These are phyloP conservation scores for Quercus ilex DNA, from an alignment of 306 rosid species.

Conservation along the genomic window DNA sequence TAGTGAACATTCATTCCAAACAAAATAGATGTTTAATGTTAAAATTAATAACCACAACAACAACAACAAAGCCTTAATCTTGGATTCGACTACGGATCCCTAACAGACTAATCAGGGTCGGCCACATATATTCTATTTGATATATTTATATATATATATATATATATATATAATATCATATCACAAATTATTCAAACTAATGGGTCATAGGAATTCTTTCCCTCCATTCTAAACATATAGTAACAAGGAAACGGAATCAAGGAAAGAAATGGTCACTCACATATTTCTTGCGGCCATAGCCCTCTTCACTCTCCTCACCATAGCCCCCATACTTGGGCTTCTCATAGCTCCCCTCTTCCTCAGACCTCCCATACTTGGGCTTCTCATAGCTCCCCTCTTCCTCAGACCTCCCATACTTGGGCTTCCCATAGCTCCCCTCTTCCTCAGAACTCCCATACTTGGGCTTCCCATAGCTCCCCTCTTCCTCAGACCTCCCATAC, in stretches of 20 bases:
- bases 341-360: conserved; percentile 32
- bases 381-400: conserved; percentile 38
- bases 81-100: no score
- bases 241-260: not conserved
- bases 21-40: no score
- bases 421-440: not conserved
- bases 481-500: conserved; percentile 33
- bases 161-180: not conserved
- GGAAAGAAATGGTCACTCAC: conserved; percentile 40
- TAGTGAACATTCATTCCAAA: no score
- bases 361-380: conserved; percentile 23
- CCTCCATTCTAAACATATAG: not conserved
- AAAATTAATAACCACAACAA: no score
- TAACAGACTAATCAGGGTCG: no score
- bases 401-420: conserved; percentile 22
- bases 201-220: no score
- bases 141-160: not conserved
- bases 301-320: conserved; percentile 54
- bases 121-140: no score
- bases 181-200: not conserved
- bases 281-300: conserved; percentile 72
- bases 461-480: not conserved
- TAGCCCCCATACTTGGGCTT: conserved; percentile 39
- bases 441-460: not conserved
- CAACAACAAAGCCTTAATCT: no score